Evolutionary conservation across 2,329 filamentous ascomycete species (phyloP), one percentile per base, ranked within the genome.

Genomic region (Penicillium sp.): DNA sequence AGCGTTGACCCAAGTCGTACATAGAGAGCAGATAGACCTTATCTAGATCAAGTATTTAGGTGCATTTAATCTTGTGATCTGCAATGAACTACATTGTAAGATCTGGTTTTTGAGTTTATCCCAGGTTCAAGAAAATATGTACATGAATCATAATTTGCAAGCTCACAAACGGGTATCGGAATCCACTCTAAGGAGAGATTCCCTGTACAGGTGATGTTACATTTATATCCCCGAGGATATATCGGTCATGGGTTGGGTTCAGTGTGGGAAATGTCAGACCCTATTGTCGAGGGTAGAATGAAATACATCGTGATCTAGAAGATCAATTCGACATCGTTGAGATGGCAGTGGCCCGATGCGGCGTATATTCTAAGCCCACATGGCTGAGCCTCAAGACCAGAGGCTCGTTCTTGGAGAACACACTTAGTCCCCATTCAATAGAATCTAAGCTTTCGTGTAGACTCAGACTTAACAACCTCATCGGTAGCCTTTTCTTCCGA

Each of bases 381-480:
- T 2, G 47, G 22, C 8, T 3, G 5, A 34, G 5, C 20, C 16
- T 4, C 18, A 11, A 26, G 22, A 18, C 6, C 18, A 39, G 26
- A 40, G 11, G 32, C 7, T 38, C 8, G 16, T 22, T 31, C 24
- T 39, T 32, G 18, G 38, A 32, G 10, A 38, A 5, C 13, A 14
- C 24, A 7, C 20, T n/a, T 4, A 32, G 24, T 16, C 14, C 13
- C 9, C 9, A 31, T 26, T 61, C 58, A 73, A 46, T 71, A 72
- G 52, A 73, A 73, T 55, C 66, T 69, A 34, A 65, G 20, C 38
- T 69, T 72, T 29, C 63, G 64, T 34, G 57, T 63, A 6, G 67
- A 53, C 29, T 48, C 47, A 13, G 45, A 46, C 40, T 64, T 60
- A 6, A 59, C 45, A 20, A 55, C 42, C 18, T 58, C 51, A n/a